Base-by-base conservation (phyloP, 1,284 basidiomycete species). In the Heterobasidion occidentale region DNA sequence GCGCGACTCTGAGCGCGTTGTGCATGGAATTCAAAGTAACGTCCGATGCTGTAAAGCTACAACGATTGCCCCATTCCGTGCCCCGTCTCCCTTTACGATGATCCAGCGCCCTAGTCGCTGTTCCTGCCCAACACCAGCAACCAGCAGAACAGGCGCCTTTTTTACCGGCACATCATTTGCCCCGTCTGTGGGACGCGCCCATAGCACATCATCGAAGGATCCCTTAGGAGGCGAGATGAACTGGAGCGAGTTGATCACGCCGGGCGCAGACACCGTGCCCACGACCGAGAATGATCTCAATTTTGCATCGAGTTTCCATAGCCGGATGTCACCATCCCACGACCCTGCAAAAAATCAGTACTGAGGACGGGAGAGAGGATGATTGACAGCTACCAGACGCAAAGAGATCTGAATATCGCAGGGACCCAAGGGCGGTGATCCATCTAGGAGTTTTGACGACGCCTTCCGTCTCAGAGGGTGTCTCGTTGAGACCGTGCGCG, bases 401-500 rank as follows among this genome's bases (percentile, higher is more conserved):
- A 64, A 99, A 92, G 3, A 96, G 66, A 70, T 99, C 94, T 7
- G 92, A 90, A 70, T 96, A 98, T 14, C 88, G 83, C 44, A 98
- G 72, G 59, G 83, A 79, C 1, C 86, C 87, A 20, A 99, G 70
- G 0, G 90, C 77, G 0, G 94, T 97, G 65, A 99, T 86, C 92
- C 94, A 98, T 45, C 96, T 78, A 7, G 97, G 90, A 34, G 86
- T 87, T 45, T 77, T 75, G 46, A 93, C 80, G 36, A 80, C 65
- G n/a, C 90, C 89, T 64, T 91, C 88, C 0, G 84, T 84, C 58
- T 85, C 81, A 7, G 86, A 89, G 7, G 77, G 69, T 15, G 78
- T 76, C 66, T 88, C 80, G 57, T 91, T 79, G 54, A 94, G 74
- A 1, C 97, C 97, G 69, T 99, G 96, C 1, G 93, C 91, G 46